phyloP scores from a whole-genome alignment of 371 early-diverging fungal genomes.

The Actinomortierella wolfii region DNA sequence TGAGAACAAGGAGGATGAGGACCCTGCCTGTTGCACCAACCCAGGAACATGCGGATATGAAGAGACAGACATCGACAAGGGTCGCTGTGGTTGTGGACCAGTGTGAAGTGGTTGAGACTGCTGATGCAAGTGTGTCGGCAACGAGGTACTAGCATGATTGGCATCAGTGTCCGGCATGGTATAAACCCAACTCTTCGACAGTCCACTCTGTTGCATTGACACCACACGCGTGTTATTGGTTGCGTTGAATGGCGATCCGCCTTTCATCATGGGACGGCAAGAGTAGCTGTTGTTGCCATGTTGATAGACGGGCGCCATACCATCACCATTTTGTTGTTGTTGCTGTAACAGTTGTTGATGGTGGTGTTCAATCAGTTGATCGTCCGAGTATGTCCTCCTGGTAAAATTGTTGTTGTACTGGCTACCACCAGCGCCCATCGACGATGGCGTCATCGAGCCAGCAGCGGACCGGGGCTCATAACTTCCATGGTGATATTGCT shows the following conservation, averaged over 20 bases:
- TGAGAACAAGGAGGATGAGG: no score
- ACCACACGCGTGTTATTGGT: neutral
- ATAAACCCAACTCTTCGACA: conserved; percentile 40
- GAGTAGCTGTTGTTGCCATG: neutral
- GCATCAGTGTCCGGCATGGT: conserved; percentile 2
- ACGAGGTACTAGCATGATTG: conserved; percentile 1
- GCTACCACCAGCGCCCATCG: neutral
- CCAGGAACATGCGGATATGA: no score
- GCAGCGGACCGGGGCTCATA: neutral
- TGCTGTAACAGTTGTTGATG: conserved; percentile 3
- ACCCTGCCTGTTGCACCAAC: no score
- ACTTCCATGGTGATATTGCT: conserved; percentile 6
- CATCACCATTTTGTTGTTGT: conserved; percentile 1
- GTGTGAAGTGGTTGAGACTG: neutral
- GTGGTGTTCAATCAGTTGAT: conserved; percentile 4
- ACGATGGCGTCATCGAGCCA: neutral
- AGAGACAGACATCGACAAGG: no score
- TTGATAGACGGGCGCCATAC: neutral
- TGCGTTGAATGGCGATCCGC: conserved; percentile 1
- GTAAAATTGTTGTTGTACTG: neutral
- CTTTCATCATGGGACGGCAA: conserved; percentile 11
- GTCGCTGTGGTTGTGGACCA: conserved; percentile 5
- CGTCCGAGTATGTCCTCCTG: conserved; percentile 13
- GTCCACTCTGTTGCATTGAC: conserved; percentile 11
- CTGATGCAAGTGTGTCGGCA: no score